Conservation (phyloP, 192 early-diverging fungal species). For the Thamnidium elegans region DNA sequence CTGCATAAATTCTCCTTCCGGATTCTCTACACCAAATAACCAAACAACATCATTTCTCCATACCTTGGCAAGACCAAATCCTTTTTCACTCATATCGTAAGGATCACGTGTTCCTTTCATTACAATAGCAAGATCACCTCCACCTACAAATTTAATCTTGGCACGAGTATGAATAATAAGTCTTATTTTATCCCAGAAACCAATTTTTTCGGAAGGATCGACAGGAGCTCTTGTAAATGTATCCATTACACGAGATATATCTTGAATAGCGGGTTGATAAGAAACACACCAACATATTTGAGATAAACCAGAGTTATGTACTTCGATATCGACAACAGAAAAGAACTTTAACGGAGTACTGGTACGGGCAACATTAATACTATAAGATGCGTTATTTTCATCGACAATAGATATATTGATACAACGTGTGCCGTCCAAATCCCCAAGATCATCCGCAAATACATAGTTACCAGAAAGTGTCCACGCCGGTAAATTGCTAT, state of each 20-base stretch:
- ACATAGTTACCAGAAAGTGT: slow-evolving; percentile 40
- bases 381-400: slow-evolving; percentile 13
- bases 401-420: slow-evolving; percentile 7
- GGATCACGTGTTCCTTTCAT: slow-evolving; percentile 43
- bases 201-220: slow-evolving; percentile 39
- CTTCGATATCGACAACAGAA: slow-evolving; percentile 38
- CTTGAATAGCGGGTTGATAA: slow-evolving; percentile 42
- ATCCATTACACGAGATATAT: slow-evolving; percentile 35
- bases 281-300: slow-evolving; percentile 35
- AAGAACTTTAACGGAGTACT: slow-evolving; percentile 42
- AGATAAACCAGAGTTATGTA: slow-evolving; percentile 21
- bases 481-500: slow-evolving; percentile 21
- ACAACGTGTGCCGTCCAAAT: slow-evolving; percentile 26
- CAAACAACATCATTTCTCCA: slow-evolving; percentile 38
- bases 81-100: slow-evolving; percentile 36
- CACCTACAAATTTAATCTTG: slow-evolving; percentile 34
- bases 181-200: slow-evolving; percentile 47
- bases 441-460: slow-evolving; percentile 39
- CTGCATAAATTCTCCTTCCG: slow-evolving; percentile 42
- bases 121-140: slow-evolving; percentile 35
- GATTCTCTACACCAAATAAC: slow-evolving; percentile 36
- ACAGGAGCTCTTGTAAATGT: slow-evolving; percentile 39
- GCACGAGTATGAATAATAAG: slow-evolving; percentile 40
- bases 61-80: slow-evolving; percentile 37
- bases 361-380: slow-evolving; percentile 28